Evolutionary conservation across 768 basidiomycete genomes (phyloP).

Genomic region (Psilocybe azurescens): DNA sequence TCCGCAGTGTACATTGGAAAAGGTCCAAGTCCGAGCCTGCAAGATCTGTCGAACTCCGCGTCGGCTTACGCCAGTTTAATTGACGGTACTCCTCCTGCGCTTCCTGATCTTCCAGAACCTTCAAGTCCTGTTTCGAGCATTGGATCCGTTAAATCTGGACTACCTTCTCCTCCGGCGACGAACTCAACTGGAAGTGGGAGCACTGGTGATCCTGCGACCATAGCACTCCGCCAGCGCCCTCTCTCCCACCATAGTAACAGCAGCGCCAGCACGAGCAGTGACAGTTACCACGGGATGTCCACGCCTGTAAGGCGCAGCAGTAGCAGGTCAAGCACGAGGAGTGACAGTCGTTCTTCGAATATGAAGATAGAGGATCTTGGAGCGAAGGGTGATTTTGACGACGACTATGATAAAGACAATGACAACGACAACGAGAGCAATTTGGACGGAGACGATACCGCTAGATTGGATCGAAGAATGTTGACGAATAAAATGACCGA

Average conservation of each 20-base stretch:
- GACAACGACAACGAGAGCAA: slow-evolving; percentile 41
- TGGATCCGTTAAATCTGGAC: slow-evolving; percentile 48
- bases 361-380: slow-evolving; percentile 14
- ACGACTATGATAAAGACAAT: slow-evolving; percentile 47
- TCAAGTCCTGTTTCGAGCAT: slow-evolving; percentile 51
- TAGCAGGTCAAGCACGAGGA: slow-evolving; percentile 24
- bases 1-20: slow-evolving; percentile 51
- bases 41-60: slow-evolving; percentile 28
- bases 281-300: slow-evolving; percentile 12
- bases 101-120: slow-evolving; percentile 76
- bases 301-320: slow-evolving; percentile 17
- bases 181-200: slow-evolving; percentile 87
- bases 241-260: slow-evolving; percentile 34
- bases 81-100: slow-evolving; percentile 37
- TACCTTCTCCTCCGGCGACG: slow-evolving; percentile 85
- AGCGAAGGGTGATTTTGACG: slow-evolving; percentile 26
- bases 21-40: slow-evolving; percentile 24
- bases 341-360: slow-evolving; percentile 2
- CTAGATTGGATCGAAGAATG: slow-evolving; percentile 44
- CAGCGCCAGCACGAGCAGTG: slow-evolving; percentile 35
- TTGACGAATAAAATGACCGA: slow-evolving; percentile 33
- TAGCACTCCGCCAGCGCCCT: slow-evolving; percentile 36
- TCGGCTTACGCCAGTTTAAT: slow-evolving; percentile 26
- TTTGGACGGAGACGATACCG: slow-evolving; percentile 68
- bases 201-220: slow-evolving; percentile 61